These are phyloP conservation scores for Lantana camara DNA, from an alignment of 257 asterid species.

Conservation along the genomic window DNA sequence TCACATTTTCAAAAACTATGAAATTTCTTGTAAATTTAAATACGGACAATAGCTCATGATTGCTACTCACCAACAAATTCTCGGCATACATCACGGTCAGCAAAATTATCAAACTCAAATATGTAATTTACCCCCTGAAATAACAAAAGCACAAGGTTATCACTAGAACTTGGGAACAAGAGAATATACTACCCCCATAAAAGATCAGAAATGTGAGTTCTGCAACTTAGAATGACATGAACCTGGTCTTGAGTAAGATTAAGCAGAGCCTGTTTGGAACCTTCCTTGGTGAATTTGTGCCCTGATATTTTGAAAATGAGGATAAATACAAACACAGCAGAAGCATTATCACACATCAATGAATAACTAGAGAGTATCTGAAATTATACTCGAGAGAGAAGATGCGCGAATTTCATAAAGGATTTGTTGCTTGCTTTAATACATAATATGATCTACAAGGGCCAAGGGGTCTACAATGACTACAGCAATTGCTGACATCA, in stretches of 20 bases:
- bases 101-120: constrained; percentile 76
- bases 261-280: constrained; percentile 75
- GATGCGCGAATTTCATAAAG: not conserved
- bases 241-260: constrained; percentile 80
- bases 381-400: not conserved
- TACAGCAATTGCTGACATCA: constrained; percentile 2
- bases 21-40: constrained; percentile 14
- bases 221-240: constrained; percentile 21
- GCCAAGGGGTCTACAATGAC: not conserved
- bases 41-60: constrained; percentile 9
- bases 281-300: constrained; percentile 78
- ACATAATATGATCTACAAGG: constrained; percentile 11
- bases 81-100: constrained; percentile 87
- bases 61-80: constrained; percentile 83
- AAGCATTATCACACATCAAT: constrained; percentile 11
- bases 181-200: not conserved
- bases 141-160: constrained; percentile 24
- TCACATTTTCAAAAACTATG: constrained; percentile 8
- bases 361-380: constrained; percentile 9
- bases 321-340: constrained; percentile 6
- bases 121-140: constrained; percentile 72
- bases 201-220: constrained; percentile 7
- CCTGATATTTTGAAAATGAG: constrained; percentile 43
- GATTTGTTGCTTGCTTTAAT: constrained; percentile 1
- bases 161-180: constrained; percentile 17